Evolutionary conservation across 2,329 filamentous ascomycete species (phyloP).

Genomic region (Microdochium trichocladiopsis): DNA sequence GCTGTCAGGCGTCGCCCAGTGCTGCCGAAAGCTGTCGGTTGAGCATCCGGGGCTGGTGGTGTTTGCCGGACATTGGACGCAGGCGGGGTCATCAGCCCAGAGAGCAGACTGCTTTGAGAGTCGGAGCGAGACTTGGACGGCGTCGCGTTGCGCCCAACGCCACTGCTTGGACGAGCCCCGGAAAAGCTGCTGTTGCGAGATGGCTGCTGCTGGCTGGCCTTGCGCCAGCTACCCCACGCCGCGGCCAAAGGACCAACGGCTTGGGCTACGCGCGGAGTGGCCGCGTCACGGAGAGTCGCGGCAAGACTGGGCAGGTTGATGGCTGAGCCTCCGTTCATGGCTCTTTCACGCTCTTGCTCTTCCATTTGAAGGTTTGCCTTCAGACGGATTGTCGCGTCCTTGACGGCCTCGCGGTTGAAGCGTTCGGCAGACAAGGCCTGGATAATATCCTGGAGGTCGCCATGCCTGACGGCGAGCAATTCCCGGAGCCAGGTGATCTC

Average conservation of each 20-base stretch:
- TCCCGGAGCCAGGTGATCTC: slow-evolving; percentile 95
- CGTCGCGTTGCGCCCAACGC: slow-evolving; percentile 32
- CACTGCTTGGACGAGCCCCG: slow-evolving; percentile 28
- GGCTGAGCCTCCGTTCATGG: slow-evolving; percentile 62
- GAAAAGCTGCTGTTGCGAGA: slow-evolving; percentile 40
- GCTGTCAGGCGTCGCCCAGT: slow-evolving; percentile 52
- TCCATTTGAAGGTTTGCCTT: slow-evolving; percentile 97
- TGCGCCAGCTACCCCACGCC: slow-evolving; percentile 96
- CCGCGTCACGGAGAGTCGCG: slow-evolving; percentile 67
- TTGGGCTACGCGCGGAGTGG: slow-evolving; percentile 77
- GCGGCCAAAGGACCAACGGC: slow-evolving; percentile 72
- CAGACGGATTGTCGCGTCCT: slow-evolving; percentile 86
- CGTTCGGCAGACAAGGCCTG: slow-evolving; percentile 64
- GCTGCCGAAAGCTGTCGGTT: slow-evolving; percentile 54
- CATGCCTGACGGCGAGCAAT: slow-evolving; percentile 80
- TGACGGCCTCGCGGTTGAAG: slow-evolving; percentile 73
- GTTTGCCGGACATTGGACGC: slow-evolving; percentile 57
- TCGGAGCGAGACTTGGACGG: slow-evolving; percentile 51
- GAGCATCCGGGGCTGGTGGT: slow-evolving; percentile 20
- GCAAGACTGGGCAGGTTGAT: slow-evolving; percentile 69
- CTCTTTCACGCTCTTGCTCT: slow-evolving; percentile 86
- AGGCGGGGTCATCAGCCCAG: slow-evolving; percentile 85
- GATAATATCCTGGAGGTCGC: slow-evolving; percentile 91
- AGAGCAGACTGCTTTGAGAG: slow-evolving; percentile 56
- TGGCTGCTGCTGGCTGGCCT: slow-evolving; percentile 40